A percentile compares a stretch with the other conserved stretches of the same genome.
Conservation (phyloP, 2,329 filamentous ascomycete species). For the Ramularia endophylla region DNA sequence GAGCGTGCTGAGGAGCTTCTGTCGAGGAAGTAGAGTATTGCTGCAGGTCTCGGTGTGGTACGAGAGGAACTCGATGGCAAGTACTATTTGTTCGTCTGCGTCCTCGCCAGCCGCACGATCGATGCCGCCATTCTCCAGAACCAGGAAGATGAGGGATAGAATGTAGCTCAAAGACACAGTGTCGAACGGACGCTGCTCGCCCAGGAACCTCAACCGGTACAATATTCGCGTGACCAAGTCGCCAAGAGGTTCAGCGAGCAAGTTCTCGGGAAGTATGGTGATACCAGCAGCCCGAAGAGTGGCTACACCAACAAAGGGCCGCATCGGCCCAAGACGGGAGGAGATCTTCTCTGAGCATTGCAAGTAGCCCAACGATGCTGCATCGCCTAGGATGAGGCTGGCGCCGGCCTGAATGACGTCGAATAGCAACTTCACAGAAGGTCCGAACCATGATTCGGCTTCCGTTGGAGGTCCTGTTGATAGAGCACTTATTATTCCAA, state of each 20-base stretch:
- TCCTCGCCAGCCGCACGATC: constrained; percentile 64
- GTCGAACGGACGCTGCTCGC: constrained; percentile 93
- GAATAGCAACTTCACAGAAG: constrained; percentile 68
- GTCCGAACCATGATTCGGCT: constrained; percentile 78
- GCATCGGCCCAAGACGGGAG: constrained; percentile 65
- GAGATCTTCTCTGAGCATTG: constrained; percentile 71
- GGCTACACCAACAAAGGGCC: constrained; percentile 80
- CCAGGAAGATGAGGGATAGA: constrained; percentile 70
- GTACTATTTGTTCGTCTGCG: constrained; percentile 79
- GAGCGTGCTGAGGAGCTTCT: constrained; percentile 64
- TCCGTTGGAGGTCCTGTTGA: constrained; percentile 86
- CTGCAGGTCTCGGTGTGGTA: constrained; percentile 80
- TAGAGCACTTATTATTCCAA: constrained; percentile 78
- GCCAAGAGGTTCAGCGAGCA: constrained; percentile 75
- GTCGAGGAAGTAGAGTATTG: constrained; percentile 69
- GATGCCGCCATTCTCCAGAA: constrained; percentile 75
- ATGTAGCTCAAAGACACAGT: constrained; percentile 81
- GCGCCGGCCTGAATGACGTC: constrained; percentile 73
- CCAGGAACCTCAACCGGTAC: constrained; percentile 82
- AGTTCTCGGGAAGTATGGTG: constrained; percentile 62
- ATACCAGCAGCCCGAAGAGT: constrained; percentile 74
- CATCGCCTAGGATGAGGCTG: constrained; percentile 72
- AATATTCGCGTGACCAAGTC: constrained; percentile 77
- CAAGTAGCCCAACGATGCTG: constrained; percentile 71
- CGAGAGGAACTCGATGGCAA: constrained; percentile 80